Percentiles rank a stretch among this genome's conserved stretches.
Conservation (phyloP, 208 protist species). For the Crithidia thermophila region DNA sequence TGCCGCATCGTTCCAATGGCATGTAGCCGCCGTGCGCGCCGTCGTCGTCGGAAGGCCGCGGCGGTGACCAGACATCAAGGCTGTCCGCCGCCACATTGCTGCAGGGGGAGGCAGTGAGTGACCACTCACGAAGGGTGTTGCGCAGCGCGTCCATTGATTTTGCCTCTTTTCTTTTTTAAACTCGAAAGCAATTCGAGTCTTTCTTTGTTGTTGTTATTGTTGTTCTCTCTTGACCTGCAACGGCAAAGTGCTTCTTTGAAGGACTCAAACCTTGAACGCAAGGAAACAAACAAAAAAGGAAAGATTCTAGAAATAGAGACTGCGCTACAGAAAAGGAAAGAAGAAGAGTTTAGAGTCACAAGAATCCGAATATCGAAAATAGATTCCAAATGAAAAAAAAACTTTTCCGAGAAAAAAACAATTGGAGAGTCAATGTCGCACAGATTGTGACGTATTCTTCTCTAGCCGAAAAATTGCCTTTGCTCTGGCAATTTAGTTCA, state of each 20-base stretch:
- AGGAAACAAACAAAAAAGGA: slow-evolving; percentile 14
- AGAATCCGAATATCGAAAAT: no score
- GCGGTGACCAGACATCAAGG: not conserved
- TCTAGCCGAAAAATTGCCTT: no score
- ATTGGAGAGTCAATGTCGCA: not conserved
- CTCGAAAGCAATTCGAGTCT: not conserved
- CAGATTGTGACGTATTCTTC: not conserved
- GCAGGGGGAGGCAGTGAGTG: slow-evolving; percentile 14
- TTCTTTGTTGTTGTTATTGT: no score
- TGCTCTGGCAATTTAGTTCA: no score
- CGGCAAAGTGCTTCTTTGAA: no score
- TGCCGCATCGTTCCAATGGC: not conserved
- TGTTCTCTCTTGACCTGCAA: no score
- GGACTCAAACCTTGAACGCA: no score
- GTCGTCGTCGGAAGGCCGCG: slow-evolving; percentile 2
- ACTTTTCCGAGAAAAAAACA: not conserved
- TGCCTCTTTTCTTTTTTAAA: not conserved
- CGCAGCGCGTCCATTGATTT: slow-evolving; percentile 13
- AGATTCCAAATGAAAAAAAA: slow-evolving; percentile 3
- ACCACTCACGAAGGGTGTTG: slow-evolving; percentile 14
- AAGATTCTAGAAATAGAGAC: no score
- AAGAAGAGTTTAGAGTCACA: no score
- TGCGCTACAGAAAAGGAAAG: slow-evolving; percentile 12
- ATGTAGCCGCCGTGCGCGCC: not conserved
- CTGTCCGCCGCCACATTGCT: not conserved